A percentile compares a stretch with the other conserved stretches of the same genome.
Evolutionary conservation across 1,139 yeast genomes (phyloP).

Genomic region (Trichomonascaceae sp.): DNA sequence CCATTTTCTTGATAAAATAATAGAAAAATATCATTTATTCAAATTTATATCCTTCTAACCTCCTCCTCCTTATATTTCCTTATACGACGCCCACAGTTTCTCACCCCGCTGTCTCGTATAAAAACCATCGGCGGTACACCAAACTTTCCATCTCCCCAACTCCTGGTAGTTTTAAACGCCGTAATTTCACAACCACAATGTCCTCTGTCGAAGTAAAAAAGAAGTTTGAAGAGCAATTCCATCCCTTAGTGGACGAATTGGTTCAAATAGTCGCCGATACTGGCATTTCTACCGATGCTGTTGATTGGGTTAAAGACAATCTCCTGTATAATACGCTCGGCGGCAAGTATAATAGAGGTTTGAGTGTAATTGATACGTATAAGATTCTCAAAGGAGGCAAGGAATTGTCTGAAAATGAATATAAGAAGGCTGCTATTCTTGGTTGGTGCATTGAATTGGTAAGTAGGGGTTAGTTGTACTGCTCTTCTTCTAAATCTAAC

Average conservation of each 20-base stretch:
- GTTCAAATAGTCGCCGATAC: slow-evolving; percentile 55
- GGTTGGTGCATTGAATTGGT: slow-evolving; percentile 92
- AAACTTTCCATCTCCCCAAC: neutral
- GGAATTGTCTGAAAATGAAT: slow-evolving; percentile 63
- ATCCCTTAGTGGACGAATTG: slow-evolving; percentile 72
- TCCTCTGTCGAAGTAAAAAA: slow-evolving; percentile 34
- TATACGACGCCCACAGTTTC: neutral
- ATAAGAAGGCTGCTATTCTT: slow-evolving; percentile 76
- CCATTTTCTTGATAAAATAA: neutral
- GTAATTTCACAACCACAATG: slow-evolving; percentile 8
- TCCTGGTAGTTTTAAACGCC: neutral
- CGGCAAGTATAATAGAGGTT: slow-evolving; percentile 94
- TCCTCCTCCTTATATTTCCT: neutral
- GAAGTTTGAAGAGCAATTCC: slow-evolving; percentile 70
- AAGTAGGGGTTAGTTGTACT: neutral
- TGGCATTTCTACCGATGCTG: slow-evolving; percentile 82
- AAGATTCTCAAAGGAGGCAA: slow-evolving; percentile 65
- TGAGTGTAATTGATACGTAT: slow-evolving; percentile 91
- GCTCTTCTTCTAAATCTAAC: neutral
- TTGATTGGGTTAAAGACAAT: slow-evolving; percentile 73
- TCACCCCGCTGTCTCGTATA: neutral
- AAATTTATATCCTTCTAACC: neutral
- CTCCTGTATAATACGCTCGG: slow-evolving; percentile 89
- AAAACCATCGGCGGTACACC: neutral
- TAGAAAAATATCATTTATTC: too few relatives aligned